Conservation (phyloP, 106 monocot genomes). For the Triglochin maritima region DNA sequence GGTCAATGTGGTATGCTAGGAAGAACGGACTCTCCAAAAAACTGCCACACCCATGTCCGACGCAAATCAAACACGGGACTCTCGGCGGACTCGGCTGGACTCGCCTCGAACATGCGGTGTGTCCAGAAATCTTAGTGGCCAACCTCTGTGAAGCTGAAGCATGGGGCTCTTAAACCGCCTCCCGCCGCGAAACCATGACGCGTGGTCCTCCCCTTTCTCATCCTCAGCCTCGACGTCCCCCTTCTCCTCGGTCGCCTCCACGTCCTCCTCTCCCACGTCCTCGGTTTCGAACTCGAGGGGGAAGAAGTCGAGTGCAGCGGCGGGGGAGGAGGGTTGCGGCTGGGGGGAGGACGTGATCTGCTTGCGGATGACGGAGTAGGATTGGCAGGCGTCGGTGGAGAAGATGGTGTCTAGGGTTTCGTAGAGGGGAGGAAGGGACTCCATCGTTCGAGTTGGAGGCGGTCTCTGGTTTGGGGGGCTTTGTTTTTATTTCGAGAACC, state of each 20-base stretch:
- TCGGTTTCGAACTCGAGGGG: background rate
- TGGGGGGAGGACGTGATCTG: background rate
- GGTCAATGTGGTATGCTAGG: no score
- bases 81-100: no score
- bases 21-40: no score
- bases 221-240: background rate
- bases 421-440: background rate
- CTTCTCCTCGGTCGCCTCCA: background rate
- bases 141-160: slow-evolving; percentile 10
- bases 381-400: background rate
- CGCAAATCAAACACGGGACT: no score
- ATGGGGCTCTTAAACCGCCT: slow-evolving; percentile 11
- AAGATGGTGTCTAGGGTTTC: slow-evolving; percentile 7
- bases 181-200: slow-evolving; percentile 5
- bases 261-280: background rate
- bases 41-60: no score
- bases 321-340: background rate
- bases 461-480: no score
- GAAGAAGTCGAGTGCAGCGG: slow-evolving; percentile 6
- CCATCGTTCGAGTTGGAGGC: background rate
- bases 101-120: no score
- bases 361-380: slow-evolving; percentile 8
- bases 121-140: no score
- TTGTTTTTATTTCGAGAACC: no score
- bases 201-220: background rate